Evolutionary conservation across 176 grass and related monocot genomes (phyloP).

Genomic region (Ampelocalamus luodianensis): DNA sequence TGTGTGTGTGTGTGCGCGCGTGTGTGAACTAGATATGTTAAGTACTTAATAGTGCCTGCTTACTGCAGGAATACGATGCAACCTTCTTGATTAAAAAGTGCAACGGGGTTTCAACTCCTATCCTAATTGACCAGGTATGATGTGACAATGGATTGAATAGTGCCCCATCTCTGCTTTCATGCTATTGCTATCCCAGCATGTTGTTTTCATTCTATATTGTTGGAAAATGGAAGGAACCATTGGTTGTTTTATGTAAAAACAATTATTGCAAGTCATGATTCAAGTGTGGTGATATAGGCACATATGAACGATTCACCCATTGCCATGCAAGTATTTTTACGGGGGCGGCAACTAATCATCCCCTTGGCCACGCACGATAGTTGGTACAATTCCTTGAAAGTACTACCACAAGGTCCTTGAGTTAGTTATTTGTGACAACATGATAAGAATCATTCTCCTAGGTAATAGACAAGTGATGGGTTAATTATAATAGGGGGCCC

Average conservation of each 20-base stretch:
- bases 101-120: constrained; percentile 65
- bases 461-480: constrained; percentile 6
- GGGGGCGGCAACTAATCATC: neutral
- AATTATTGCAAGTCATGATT: neutral
- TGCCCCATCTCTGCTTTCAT: neutral
- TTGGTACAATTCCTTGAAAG: neutral
- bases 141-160: neutral
- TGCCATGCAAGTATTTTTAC: neutral
- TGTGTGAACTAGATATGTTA: too few species aligned
- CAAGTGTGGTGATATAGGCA: neutral
- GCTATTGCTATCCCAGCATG: neutral
- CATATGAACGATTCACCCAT: neutral
- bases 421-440: constrained; percentile 4
- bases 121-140: constrained; percentile 97
- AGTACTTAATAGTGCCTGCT: constrained; percentile 29
- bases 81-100: constrained; percentile 71
- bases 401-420: constrained; percentile 12
- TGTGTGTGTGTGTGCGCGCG: neutral
- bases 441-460: neutral
- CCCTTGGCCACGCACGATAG: neutral
- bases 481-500: neutral
- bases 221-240: neutral
- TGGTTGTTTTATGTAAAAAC: neutral
- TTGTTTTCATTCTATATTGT: constrained; percentile 8
- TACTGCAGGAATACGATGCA: constrained; percentile 81